Percentiles rank a stretch among this genome's conserved stretches.
These are phyloP conservation scores for Mrakia frigida DNA, from an alignment of 768 basidiomycete genomes.

Conservation along the genomic window DNA sequence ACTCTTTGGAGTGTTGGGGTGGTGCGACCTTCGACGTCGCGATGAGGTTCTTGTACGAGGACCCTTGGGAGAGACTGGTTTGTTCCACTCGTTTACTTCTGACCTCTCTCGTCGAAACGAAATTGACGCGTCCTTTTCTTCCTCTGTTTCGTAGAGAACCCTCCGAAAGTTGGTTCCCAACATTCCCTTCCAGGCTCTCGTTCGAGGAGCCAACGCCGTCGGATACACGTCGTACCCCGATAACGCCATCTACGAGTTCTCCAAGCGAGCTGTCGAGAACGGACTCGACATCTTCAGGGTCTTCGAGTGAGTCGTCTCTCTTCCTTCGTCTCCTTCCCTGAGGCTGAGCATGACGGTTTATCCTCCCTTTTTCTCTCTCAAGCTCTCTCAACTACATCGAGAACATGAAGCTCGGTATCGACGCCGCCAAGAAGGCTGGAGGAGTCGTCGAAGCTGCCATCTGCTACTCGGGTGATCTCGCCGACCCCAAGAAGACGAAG, in stretches of 20 bases:
- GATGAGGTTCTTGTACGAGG: constrained; percentile 99
- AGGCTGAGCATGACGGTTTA: neutral
- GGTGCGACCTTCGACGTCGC: constrained; percentile 84
- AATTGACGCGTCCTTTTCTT: constrained; percentile 10
- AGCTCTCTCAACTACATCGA: constrained; percentile 94
- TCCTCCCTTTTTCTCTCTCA: neutral
- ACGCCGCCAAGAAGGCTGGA: constrained; percentile 98
- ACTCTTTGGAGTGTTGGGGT: constrained; percentile 97
- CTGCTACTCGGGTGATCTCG: constrained; percentile 97
- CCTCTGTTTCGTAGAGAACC: constrained; percentile 56
- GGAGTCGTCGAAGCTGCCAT: constrained; percentile 96
- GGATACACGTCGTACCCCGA: constrained; percentile 97
- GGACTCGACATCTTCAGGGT: constrained; percentile 99
- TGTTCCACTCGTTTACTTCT: constrained; percentile 38
- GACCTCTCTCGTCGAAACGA: neutral
- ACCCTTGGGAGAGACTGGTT: constrained; percentile 97
- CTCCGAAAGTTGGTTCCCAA: constrained; percentile 95
- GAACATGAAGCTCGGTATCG: constrained; percentile 97
- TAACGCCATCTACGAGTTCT: constrained; percentile 99
- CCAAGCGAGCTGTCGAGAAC: constrained; percentile 98
- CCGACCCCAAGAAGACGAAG: constrained; percentile 88
- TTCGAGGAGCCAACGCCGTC: constrained; percentile 97
- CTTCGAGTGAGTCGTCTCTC: constrained; percentile 56
- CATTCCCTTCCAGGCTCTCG: constrained; percentile 95
- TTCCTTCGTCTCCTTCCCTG: neutral